These are phyloP conservation scores for Zymoseptoria ardabiliae DNA, from an alignment of 2,329 filamentous ascomycete genomes.

Conservation along the genomic window DNA sequence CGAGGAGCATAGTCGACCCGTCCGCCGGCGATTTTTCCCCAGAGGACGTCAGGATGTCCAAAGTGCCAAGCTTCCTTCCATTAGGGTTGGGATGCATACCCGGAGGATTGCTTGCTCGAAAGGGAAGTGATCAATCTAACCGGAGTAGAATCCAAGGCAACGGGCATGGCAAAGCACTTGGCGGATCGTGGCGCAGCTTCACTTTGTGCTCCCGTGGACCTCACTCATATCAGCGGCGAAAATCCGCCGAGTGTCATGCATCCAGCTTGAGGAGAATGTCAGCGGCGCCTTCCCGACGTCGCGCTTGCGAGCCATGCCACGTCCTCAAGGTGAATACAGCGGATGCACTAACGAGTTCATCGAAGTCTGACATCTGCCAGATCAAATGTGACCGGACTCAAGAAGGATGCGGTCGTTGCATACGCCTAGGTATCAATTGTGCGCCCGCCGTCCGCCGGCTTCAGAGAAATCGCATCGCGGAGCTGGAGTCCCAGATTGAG, in stretches of 20 bases:
- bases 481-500: conserved; percentile 8
- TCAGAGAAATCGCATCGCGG: conserved; percentile 10
- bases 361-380: background rate
- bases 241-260: background rate
- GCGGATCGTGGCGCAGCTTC: background rate
- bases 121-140: background rate
- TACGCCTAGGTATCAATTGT: conserved; percentile 6
- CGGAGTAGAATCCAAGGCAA: background rate
- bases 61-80: background rate
- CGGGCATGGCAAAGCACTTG: background rate
- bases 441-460: conserved; percentile 5
- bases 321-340: conserved; percentile 4
- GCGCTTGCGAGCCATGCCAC: conserved; percentile 9
- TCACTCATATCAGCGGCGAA: background rate
- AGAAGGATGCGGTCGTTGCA: conserved; percentile 6
- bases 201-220: background rate
- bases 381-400: background rate
- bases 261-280: background rate
- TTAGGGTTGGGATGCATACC: background rate
- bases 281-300: conserved; percentile 1
- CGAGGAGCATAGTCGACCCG: background rate
- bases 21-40: background rate
- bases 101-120: background rate
- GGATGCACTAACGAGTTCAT: conserved; percentile 3
- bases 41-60: background rate